These are phyloP conservation scores for Cystofilobasidium bisporidii DNA, from an alignment of 768 basidiomycete genomes.

Conservation along the genomic window DNA sequence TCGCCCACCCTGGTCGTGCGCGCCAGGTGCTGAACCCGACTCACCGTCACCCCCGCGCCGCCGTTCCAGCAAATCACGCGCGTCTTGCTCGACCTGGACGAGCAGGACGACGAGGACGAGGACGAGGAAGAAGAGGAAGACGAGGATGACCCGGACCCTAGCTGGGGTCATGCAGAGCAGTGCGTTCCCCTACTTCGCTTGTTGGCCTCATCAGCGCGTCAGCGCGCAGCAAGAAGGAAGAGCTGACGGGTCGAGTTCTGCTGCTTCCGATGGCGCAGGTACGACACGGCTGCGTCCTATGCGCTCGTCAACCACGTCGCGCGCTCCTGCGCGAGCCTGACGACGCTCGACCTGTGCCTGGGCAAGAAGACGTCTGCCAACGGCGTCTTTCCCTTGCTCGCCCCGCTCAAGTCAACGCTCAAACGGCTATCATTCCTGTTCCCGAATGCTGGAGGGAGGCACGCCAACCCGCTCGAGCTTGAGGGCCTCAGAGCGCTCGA, in stretches of 20 bases:
- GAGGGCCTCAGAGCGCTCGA: conserved; percentile 3
- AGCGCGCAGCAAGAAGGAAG: too few species aligned
- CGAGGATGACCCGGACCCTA: neutral
- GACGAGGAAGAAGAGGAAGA: conserved; percentile 7
- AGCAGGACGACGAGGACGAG: conserved; percentile 13
- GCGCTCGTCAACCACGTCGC: conserved; percentile 10
- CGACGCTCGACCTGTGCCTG: conserved; percentile 3
- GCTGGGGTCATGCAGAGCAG: neutral
- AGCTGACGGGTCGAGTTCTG: too few species aligned
- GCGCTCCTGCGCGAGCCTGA: neutral
- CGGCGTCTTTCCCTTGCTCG: conserved; percentile 2
- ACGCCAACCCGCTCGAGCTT: neutral
- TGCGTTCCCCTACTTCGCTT: neutral
- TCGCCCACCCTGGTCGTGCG: too few species aligned
- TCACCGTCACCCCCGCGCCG: too few species aligned
- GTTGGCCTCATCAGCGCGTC: too few species aligned
- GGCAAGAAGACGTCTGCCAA: conserved; percentile 7
- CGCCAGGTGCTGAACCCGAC: too few species aligned
- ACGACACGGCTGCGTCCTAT: conserved; percentile 14
- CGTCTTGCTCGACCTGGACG: conserved; percentile 5
- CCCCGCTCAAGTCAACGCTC: conserved; percentile 10
- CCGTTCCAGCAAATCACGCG: conserved; percentile 6
- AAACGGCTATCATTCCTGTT: neutral
- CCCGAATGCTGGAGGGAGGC: neutral
- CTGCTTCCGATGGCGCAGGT: neutral